phyloP scores from a whole-genome alignment of 2,329 filamentous ascomycete species.

The Didymosphaeria variabile region DNA sequence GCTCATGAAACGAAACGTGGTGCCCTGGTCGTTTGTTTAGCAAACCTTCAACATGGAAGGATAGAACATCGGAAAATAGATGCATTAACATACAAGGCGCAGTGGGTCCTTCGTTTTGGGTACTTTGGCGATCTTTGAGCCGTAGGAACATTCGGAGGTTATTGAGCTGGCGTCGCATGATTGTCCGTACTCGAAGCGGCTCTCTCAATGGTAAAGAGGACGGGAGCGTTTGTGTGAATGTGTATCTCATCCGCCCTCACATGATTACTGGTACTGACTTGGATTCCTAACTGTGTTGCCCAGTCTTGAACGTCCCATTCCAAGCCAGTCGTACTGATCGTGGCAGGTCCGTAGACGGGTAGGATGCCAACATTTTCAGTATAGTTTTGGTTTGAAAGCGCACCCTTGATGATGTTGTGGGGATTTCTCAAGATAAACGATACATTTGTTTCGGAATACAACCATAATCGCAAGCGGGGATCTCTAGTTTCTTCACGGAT shows the following conservation, averaged over 20 bases:
- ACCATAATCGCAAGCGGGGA: conserved; percentile 67
- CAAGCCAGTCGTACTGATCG: conserved; percentile 81
- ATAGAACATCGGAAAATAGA: conserved; percentile 10
- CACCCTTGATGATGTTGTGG: conserved; percentile 72
- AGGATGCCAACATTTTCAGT: conserved; percentile 86
- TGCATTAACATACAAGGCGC: conserved; percentile 14
- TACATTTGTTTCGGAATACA: conserved; percentile 82
- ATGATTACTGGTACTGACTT: conserved; percentile 62
- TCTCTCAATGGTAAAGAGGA: conserved; percentile 59
- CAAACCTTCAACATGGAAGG: neutral
- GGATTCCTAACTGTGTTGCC: conserved; percentile 66
- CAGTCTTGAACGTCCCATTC: conserved; percentile 92
- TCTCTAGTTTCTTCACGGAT: conserved; percentile 62
- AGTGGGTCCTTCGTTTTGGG: neutral
- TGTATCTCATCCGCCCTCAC: conserved; percentile 52
- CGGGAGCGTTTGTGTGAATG: conserved; percentile 52
- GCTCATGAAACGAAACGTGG: conserved; percentile 13
- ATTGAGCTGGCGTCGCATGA: conserved; percentile 8
- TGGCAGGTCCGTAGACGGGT: conserved; percentile 78
- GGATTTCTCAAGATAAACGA: conserved; percentile 81
- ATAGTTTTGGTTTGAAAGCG: conserved; percentile 63
- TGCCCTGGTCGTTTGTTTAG: conserved; percentile 10
- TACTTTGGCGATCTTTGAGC: neutral
- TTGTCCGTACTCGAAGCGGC: conserved; percentile 12
- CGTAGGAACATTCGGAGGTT: conserved; percentile 3